A percentile compares a stretch with the other conserved stretches of the same genome.
These are phyloP conservation scores for Aurantiochytrium sp. DNA, from an alignment of 108 stramenopile species.

Conservation along the genomic window DNA sequence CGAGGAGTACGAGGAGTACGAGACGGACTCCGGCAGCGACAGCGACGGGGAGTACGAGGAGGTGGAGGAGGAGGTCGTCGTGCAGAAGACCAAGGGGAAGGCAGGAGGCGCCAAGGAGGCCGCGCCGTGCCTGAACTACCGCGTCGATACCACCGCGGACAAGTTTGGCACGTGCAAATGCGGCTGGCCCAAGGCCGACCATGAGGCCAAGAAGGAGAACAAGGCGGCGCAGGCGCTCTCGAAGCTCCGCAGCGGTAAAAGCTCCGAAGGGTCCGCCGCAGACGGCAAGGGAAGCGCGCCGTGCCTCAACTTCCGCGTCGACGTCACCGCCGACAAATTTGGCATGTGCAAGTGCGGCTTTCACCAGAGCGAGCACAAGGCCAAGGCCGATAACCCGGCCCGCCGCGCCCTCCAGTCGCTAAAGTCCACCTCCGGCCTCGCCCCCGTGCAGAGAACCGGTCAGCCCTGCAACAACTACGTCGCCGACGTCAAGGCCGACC, in stretches of 20 bases:
- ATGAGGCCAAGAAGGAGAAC: not conserved
- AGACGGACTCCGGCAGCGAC: not conserved
- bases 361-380: constrained; percentile 23
- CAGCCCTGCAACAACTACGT: not conserved
- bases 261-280: not conserved
- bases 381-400: not conserved
- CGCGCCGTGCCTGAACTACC: not conserved
- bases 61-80: constrained; percentile 9
- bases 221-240: not conserved
- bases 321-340: not conserved
- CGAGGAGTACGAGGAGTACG: not conserved
- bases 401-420: constrained; percentile 3
- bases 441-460: not conserved
- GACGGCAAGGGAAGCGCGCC: constrained; percentile 1
- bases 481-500: not conserved
- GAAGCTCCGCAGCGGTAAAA: not conserved
- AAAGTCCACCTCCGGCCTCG: not conserved
- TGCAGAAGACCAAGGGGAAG: too few species aligned
- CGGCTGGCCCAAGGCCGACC: not conserved
- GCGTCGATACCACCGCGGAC: not conserved
- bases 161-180: constrained; percentile 27
- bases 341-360: constrained; percentile 29
- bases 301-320: constrained; percentile 21
- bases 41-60: not conserved
- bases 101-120: not conserved